Conservation (phyloP, 805 yeast genomes). For the Maudiozyma bulderi region DNA sequence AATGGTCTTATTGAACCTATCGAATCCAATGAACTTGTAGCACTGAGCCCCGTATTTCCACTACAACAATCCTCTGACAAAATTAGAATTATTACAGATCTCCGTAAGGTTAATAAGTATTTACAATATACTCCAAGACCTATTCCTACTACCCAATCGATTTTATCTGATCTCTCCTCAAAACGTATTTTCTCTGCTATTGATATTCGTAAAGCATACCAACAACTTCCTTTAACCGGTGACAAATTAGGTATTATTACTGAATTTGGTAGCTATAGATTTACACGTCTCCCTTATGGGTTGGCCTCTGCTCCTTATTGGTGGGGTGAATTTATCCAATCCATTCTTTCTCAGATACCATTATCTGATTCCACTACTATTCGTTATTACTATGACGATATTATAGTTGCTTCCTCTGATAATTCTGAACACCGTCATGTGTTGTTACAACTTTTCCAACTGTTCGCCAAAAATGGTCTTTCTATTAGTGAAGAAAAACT, state of each 20-base stretch:
- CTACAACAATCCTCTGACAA: neutral
- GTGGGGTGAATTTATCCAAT: slow-evolving; percentile 1
- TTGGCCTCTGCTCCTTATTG: slow-evolving; percentile 2
- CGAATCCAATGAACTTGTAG: slow-evolving; percentile 2
- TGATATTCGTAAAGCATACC: neutral
- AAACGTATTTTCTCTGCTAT: neutral
- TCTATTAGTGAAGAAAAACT: slow-evolving; percentile 2
- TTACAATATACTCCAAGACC: neutral
- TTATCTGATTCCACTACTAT: no score
- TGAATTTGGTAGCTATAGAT: neutral
- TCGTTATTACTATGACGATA: neutral
- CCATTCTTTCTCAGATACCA: neutral
- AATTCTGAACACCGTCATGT: neutral
- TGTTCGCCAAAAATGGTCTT: neutral
- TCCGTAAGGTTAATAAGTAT: neutral
- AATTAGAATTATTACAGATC: neutral
- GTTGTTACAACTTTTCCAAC: neutral
- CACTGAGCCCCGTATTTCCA: slow-evolving; percentile 2
- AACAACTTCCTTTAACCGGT: neutral
- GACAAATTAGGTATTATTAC: neutral
- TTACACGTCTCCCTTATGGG: neutral
- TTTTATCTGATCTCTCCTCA: neutral
- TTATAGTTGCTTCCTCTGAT: neutral
- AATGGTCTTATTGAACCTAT: slow-evolving; percentile 2
- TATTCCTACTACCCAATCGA: neutral